These are phyloP conservation scores for Salix exigua DNA, from an alignment of 345 rosid genomes.

Conservation along the genomic window DNA sequence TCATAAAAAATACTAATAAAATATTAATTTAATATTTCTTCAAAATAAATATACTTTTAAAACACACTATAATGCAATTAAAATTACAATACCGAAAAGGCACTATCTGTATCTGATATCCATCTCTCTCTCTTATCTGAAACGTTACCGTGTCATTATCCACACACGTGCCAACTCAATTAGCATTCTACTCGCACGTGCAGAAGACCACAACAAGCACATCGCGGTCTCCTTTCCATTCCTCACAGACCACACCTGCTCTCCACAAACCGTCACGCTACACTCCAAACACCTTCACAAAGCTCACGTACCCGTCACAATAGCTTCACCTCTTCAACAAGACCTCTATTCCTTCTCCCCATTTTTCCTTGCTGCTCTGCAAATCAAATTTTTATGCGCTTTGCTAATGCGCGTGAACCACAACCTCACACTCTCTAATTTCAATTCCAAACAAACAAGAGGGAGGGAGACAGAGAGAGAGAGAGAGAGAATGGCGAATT, in stretches of 20 bases:
- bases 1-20: too few species aligned
- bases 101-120: background rate
- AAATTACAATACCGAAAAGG: too few species aligned
- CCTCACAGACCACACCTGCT: background rate
- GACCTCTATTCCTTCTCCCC: background rate
- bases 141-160: background rate
- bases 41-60: too few species aligned
- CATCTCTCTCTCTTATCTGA: background rate
- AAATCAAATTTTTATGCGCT: background rate
- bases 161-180: background rate
- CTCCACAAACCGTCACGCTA: background rate
- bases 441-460: background rate
- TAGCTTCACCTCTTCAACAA: background rate
- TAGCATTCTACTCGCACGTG: background rate
- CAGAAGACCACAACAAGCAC: background rate
- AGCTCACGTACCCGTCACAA: background rate
- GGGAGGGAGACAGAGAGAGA: too few species aligned
- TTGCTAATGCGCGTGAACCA: background rate
- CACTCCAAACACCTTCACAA: background rate
- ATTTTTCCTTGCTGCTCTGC: background rate
- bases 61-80: too few species aligned
- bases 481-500: conserved; percentile 73
- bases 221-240: background rate
- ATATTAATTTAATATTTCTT: too few species aligned
- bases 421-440: background rate